Base-by-base conservation (phyloP, 768 basidiomycete species). In the Termitomyces sp. region DNA sequence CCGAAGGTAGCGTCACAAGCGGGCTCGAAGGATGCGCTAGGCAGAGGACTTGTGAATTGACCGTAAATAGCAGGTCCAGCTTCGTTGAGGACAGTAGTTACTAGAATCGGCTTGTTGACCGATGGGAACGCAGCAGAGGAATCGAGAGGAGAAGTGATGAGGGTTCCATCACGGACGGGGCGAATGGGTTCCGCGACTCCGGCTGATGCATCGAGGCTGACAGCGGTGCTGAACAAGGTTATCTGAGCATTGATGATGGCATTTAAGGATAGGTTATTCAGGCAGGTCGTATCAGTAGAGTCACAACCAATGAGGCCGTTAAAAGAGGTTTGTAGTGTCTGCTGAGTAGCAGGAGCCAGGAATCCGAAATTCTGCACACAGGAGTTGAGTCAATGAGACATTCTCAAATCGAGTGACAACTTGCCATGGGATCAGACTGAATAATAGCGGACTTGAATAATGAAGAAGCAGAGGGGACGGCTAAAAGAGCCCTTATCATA, bases 401-500 rank as follows among this genome's bases (percentile, higher is more conserved):
- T 24, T 45, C 22, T 3, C 14, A 3, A n/a, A 34, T 1, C 5
- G 5, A 12, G 30, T 19, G 26, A 37, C 26, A 21, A 63, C 78
- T 55, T 62, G 87, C 90, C 82, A 94, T 89, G 2, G 93, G 88
- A 64, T 94, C 93, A 0, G 90, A 93, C 52, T 95, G 91, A 19
- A 94, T 65, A 55, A 93, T 91, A 0, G 85, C 89, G 50, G 80
- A 86, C 55, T 78, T 74, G 76, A 95, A 95, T 48, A 93, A 73
- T 1, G 80, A 74, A 21, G 80, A 76, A 0, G 85, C 91, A 2
- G 84, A 81, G 2, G 92, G 88, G 2, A 75, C 74, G 12, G 85
- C 88, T 40, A 94, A 77, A 46, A 95, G 73, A 1, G 89, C 83
- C 54, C 91, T 77, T 64, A 95, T 79, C 77, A 93, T 77, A 58